These are phyloP conservation scores for Mucor lusitanicus DNA, from an alignment of 371 early-diverging fungal genomes.

Conservation along the genomic window DNA sequence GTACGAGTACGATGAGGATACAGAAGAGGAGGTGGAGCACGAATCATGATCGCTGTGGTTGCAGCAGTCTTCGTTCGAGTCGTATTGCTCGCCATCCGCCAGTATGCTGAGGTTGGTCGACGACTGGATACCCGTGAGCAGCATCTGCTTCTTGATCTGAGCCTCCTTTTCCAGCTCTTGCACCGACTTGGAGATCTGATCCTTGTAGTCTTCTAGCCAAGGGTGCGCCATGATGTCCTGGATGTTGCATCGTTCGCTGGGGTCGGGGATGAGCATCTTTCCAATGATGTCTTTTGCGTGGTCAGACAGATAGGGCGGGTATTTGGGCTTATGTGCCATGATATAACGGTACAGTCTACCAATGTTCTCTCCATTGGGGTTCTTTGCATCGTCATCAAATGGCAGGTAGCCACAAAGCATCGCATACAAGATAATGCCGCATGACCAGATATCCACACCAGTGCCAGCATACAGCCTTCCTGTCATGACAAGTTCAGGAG, in stretches of 20 bases:
- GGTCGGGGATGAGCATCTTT: slow-evolving; percentile 92
- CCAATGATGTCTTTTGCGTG: slow-evolving; percentile 81
- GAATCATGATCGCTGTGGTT: slow-evolving; percentile 1
- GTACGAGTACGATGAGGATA: slow-evolving; percentile 15
- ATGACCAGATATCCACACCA: slow-evolving; percentile 96
- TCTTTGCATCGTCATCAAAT: slow-evolving; percentile 97
- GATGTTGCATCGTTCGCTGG: slow-evolving; percentile 81
- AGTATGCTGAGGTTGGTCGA: not conserved
- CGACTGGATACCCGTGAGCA: slow-evolving; percentile 5
- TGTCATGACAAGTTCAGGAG: slow-evolving; percentile 96
- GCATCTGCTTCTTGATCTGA: slow-evolving; percentile 6
- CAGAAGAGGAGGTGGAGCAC: slow-evolving; percentile 13
- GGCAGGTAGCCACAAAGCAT: slow-evolving; percentile 98
- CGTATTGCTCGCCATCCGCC: not conserved
- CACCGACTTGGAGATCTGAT: slow-evolving; percentile 27
- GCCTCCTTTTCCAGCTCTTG: slow-evolving; percentile 24
- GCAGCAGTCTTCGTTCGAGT: slow-evolving; percentile 1
- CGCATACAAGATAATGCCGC: slow-evolving; percentile 94
- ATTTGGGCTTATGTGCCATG: slow-evolving; percentile 83
- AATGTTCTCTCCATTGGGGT: slow-evolving; percentile 97
- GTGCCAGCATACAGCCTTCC: slow-evolving; percentile 96
- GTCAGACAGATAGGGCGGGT: slow-evolving; percentile 80
- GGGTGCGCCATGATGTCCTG: slow-evolving; percentile 80
- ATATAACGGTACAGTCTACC: slow-evolving; percentile 95
- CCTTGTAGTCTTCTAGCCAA: slow-evolving; percentile 51